phyloP scores from a whole-genome alignment of 2,329 filamentous ascomycete species.

The Talaromyces piceae region DNA sequence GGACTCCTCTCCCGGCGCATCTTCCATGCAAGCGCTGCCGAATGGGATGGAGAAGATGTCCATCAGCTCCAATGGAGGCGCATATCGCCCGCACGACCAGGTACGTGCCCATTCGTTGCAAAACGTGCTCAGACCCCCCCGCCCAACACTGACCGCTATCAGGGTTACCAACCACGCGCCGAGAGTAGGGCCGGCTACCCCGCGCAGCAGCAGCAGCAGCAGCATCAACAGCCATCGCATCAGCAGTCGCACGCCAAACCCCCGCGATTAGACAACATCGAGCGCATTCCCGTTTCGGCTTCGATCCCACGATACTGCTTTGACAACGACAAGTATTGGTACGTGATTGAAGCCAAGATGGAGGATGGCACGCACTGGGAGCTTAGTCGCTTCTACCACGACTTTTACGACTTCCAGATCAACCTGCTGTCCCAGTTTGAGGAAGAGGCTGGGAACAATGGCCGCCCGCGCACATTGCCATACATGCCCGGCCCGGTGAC shows the following conservation, averaged over 20 bases:
- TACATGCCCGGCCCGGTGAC: constrained; percentile 98
- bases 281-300: constrained; percentile 54
- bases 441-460: constrained; percentile 81
- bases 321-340: constrained; percentile 98
- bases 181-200: constrained; percentile 28
- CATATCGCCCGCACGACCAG: constrained; percentile 39
- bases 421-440: constrained; percentile 87
- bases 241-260: constrained; percentile 19
- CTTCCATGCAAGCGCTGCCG: constrained; percentile 51
- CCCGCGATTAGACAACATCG: not conserved
- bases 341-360: constrained; percentile 84
- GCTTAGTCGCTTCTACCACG: constrained; percentile 88
- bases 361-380: constrained; percentile 92
- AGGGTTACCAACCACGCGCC: constrained; percentile 34
- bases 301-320: constrained; percentile 91
- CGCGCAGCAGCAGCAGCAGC: constrained; percentile 29
- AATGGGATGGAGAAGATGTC: constrained; percentile 74
- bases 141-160: constrained; percentile 1
- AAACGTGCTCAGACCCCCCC: constrained; percentile 14
- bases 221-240: constrained; percentile 37
- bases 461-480: constrained; percentile 72
- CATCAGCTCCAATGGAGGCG: constrained; percentile 50
- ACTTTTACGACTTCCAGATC: constrained; percentile 99
- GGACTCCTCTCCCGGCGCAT: constrained; percentile 39
- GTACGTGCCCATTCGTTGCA: constrained; percentile 34